Evolutionary conservation across 1,284 basidiomycete species (phyloP), one percentile per base, ranked within the genome.

Genomic region (Cutaneotrichosporon dermatis): DNA sequence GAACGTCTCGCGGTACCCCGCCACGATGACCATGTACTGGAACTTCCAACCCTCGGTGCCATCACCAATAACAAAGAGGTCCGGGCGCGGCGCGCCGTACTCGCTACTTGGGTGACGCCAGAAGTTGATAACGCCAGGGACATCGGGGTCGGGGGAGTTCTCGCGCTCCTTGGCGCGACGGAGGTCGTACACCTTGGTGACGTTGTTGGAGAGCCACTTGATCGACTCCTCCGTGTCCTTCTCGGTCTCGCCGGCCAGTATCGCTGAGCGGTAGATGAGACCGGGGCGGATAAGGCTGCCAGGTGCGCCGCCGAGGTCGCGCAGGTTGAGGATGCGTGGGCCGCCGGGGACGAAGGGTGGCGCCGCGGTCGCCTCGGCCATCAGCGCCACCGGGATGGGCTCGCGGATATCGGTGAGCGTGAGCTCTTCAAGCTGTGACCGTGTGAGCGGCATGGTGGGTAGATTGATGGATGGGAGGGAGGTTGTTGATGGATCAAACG

Each of bases 251-350:
- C 50, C 50, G 3, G 50, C 50, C 5, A 63, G 48, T 25, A 35
- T 40, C 2, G 42, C 61, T 11, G 55, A 52, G 49, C 61, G 61
- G 56, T 43, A 60, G 34, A 55, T 25, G 16, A 41, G 49, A 6
- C 52, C 53, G 3, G 58, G 51, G 35, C 49, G 44, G 34, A 63
- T 37, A 4, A 40, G 13, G n/a, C 37, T 46, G 39, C 48, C 46
- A 5, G 55, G 58, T 11, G 59, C 40, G 3, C 39, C 52, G 48
- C 61, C 61, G 39, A 63, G 43, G 52, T 63, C 61, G 36, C 61
- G 61, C 4, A 52, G 35, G 52, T 63, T 63, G 39, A 63, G 35
- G 9, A 62, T 37, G 11, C 50, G 50, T 2, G 50, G 50, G 2
- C 43, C 48, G 16, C n/a, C 50, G 1, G 8, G 13, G 37, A 62